A percentile compares a stretch with the other conserved stretches of the same genome.
These are phyloP conservation scores for Mycena vitilis DNA, from an alignment of 768 basidiomycete species.

Conservation along the genomic window DNA sequence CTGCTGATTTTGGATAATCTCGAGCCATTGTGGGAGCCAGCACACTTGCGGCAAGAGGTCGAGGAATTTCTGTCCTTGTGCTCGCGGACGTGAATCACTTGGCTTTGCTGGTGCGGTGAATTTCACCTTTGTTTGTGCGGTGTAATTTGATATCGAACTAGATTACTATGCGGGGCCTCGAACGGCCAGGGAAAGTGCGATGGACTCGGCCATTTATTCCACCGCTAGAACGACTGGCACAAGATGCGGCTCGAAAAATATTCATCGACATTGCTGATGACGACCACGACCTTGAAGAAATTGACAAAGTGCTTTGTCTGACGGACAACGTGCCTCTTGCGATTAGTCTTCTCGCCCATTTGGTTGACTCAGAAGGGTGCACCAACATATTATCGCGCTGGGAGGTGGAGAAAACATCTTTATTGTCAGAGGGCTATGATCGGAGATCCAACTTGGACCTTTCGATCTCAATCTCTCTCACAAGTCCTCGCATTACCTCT, in stretches of 20 bases:
- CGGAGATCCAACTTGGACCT: background rate
- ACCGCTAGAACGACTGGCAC: background rate
- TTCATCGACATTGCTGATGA: background rate
- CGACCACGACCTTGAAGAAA: background rate
- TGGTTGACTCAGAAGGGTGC: background rate
- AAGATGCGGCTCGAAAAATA: background rate
- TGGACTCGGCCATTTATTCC: background rate
- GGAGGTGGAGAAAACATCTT: background rate
- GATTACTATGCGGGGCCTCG: background rate
- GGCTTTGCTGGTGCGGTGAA: background rate
- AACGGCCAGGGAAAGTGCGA: background rate
- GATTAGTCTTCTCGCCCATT: background rate
- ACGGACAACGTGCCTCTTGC: background rate
- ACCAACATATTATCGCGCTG: background rate
- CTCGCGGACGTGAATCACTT: background rate
- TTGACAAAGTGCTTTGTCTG: background rate
- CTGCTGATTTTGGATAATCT: background rate
- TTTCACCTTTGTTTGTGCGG: background rate
- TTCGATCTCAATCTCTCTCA: background rate
- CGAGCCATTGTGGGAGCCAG: background rate
- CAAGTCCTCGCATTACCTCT: background rate
- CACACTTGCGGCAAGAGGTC: background rate
- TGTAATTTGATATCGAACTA: background rate
- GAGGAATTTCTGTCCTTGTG: background rate
- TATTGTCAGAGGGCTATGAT: background rate